Evolutionary conservation across 139 green algal genomes (phyloP).

Genomic region (Nannochloris sp.): DNA sequence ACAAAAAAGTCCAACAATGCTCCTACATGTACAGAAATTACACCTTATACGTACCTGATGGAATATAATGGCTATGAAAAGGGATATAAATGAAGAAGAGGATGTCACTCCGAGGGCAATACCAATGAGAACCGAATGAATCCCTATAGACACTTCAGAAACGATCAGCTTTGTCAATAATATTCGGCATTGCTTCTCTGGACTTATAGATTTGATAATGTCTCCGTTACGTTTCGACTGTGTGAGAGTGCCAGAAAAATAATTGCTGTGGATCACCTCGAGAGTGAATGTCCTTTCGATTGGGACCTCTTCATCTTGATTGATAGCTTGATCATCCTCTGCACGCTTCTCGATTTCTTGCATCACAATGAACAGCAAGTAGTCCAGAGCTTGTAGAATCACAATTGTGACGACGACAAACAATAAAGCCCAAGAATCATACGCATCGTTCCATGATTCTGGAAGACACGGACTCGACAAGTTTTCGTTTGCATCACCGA

Average conservation of each 20-base stretch:
- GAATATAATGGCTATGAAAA: constrained; percentile 48
- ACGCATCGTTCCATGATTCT: constrained; percentile 13
- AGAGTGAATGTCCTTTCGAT: constrained; percentile 1
- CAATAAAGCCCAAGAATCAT: constrained; percentile 30
- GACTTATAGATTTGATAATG: neutral
- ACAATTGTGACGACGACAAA: constrained; percentile 23
- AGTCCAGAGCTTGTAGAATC: constrained; percentile 23
- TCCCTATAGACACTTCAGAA: constrained; percentile 13
- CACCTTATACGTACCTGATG: constrained; percentile 27
- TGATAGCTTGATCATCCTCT: neutral
- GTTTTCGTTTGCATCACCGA: constrained; percentile 20
- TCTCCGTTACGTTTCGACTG: neutral
- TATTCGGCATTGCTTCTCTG: neutral
- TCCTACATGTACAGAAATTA: no score
- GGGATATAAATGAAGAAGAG: constrained; percentile 14
- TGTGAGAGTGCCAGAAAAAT: neutral
- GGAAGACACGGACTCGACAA: constrained; percentile 28
- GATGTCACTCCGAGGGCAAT: constrained; percentile 37
- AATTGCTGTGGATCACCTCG: neutral
- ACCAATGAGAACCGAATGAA: constrained; percentile 34
- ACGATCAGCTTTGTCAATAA: constrained; percentile 10
- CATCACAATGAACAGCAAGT: constrained; percentile 3
- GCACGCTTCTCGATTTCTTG: constrained; percentile 1
- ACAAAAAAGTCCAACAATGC: no score
- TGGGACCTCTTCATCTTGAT: neutral